These are phyloP conservation scores for Pseudocercospora vitis DNA, from an alignment of 2,329 filamentous ascomycete species.

Conservation along the genomic window DNA sequence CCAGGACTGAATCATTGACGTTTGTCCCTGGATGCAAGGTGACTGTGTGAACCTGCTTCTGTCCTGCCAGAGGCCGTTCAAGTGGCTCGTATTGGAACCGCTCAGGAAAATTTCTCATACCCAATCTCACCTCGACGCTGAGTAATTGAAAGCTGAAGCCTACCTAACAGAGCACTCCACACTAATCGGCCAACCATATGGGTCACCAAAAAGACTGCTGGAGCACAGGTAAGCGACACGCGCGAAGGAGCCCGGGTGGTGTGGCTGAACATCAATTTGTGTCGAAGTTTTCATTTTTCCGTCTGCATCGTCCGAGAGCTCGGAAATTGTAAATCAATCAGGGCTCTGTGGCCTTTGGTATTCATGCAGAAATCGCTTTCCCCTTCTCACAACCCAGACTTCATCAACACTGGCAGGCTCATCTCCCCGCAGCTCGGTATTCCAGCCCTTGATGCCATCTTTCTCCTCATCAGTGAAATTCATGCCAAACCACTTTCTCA, in stretches of 20 bases:
- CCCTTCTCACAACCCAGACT: slow-evolving; percentile 15
- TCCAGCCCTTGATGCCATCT: slow-evolving; percentile 40
- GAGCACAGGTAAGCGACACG: too few species aligned
- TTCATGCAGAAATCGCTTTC: slow-evolving; percentile 2
- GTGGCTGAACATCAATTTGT: not conserved
- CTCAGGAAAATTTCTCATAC: too few species aligned
- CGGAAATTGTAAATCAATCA: not conserved
- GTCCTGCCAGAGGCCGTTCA: not conserved
- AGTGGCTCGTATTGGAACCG: not conserved
- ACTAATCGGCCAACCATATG: too few species aligned
- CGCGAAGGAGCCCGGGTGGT: too few species aligned
- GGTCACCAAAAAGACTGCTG: too few species aligned
- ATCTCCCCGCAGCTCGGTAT: slow-evolving; percentile 13
- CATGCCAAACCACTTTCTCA: slow-evolving; percentile 49
- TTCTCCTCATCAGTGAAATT: slow-evolving; percentile 41
- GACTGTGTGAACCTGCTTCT: not conserved
- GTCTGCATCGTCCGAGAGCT: not conserved
- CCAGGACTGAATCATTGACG: not conserved
- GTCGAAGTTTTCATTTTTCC: not conserved
- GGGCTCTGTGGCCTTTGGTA: slow-evolving; percentile 1
- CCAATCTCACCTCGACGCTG: too few species aligned
- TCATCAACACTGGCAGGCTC: not conserved
- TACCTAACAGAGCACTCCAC: not conserved
- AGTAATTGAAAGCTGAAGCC: not conserved
- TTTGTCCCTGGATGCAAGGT: not conserved